Evolutionary conservation across 1,284 basidiomycete species (phyloP), one percentile per base, ranked within the genome.

Genomic region (Pholiota adiposa): DNA sequence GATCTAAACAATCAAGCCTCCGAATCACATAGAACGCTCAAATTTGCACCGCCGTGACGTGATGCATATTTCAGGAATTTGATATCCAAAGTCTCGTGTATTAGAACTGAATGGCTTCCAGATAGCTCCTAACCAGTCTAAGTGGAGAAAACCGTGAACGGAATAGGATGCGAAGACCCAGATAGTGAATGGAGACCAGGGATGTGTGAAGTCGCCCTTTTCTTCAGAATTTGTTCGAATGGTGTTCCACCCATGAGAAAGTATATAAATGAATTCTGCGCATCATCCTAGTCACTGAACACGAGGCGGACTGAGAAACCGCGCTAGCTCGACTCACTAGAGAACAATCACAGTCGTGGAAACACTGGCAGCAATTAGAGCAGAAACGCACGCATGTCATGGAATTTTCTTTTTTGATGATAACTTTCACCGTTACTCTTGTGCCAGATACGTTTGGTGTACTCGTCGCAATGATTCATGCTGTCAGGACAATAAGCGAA

Each of bases 271-370:
- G 36, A 53, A 38, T 38, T 27, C 27, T 44, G 54, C 25, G 21
- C 33, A 53, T 48, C 29, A 19, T 23, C 43, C 41, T 53, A 40
- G 55, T 48, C 56, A 41, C 57, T 59, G 62, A 49, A 56, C 60
- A 56, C 49, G 40, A 55, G 55, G 56, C 58, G 56, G 60, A 52
- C 63, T 56, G 58, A 64, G 19, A 43, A 53, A 49, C 60, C 58
- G 56, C 44, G 40, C 52, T 40, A 43, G 55, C 49, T 62, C 41
- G 33, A 33, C 18, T 38, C 25, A 49, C 34, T 25, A 40, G 51
- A 52, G 41, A 57, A 56, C 9, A 55, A 52, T 54, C 57, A 58
- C 40, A 27, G 43, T 56, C 53, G 56, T 56, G 59, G 59, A 61
- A 56, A 63, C 25, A 23, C 18, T 50, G 46, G 41, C 51, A 48